Base-by-base conservation (phyloP, 2,329 filamentous ascomycete species). In the Myriosclerotinia scirpicola region DNA sequence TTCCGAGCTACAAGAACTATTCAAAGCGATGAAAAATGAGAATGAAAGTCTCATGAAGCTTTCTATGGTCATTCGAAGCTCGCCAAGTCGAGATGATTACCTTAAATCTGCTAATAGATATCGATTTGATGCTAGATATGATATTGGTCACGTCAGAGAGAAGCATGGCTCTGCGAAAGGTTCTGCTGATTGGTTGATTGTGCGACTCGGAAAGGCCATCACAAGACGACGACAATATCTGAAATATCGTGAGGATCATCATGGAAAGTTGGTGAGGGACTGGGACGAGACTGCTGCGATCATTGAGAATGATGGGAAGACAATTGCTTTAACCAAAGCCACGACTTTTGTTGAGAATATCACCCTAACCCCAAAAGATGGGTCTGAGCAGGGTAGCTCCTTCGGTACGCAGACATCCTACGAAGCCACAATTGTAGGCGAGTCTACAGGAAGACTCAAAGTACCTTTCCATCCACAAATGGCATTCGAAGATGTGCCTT, bases 211-310 rank as follows among this genome's bases (percentile, higher is more conserved):
- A 1, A 73, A 71, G 26, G 72, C 72, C 0, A 77, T 76, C 34
- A 72, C 75, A 5, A 71, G 73, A 55, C 69, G 76, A 38, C 69
- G 76, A 11, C 73, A 76, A 44, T 77, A 71, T 44, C 63, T 77
- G 26, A 72, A 68, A 20, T 78, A 77, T 64, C 71, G 73, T 15
- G 65, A 73, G 26, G 73, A 76, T 5, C 76, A 77, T 54, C 67
- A 72, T 54, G 67, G 64, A 42, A 75, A 70, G 22, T 34, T 74
- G 0, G 56, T 70, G 0, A 60, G 64, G 40, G 68, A 71, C 48
- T 71, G 69, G 67, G 68, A 68, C 26, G 54, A 55, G 22, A n/a
- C 50, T 26, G 26, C 50, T n/a, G 36, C 36, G 12, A 6, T 42
- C 17, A 63, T 62, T 30, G 54, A 60, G 4, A 61, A 46, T 50